phyloP scores from a whole-genome alignment of 768 basidiomycete genomes.

The Dictyophora rubrovolvata region DNA sequence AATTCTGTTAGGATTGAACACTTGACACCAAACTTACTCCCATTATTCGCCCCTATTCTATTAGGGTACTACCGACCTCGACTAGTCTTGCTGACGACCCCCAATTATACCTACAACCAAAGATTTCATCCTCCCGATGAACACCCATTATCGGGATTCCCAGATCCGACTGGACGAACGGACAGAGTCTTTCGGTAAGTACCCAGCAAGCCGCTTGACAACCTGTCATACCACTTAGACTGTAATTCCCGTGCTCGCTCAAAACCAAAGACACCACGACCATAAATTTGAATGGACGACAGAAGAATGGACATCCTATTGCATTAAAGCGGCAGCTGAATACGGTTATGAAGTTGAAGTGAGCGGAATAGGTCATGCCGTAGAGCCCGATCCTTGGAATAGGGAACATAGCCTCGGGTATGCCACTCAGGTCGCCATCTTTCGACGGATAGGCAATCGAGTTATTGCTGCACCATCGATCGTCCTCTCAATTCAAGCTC shows the following conservation, averaged over 20 bases:
- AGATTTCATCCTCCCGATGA: conserved; percentile 54
- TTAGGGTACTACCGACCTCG: conserved; percentile 72
- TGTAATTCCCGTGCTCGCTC: not conserved
- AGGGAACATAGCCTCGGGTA: conserved; percentile 53
- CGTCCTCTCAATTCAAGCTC: conserved; percentile 33
- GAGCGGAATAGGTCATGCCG: conserved; percentile 46
- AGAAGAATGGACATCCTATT: conserved; percentile 63
- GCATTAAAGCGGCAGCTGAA: conserved; percentile 38
- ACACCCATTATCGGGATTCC: conserved; percentile 39
- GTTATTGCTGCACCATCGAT: conserved; percentile 1
- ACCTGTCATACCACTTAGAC: not conserved
- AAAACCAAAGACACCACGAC: conserved; percentile 52
- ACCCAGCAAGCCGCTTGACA: not conserved
- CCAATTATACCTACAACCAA: conserved; percentile 74
- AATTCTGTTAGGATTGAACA: conserved; percentile 63
- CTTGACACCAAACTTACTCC: conserved; percentile 46
- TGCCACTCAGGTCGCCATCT: conserved; percentile 59
- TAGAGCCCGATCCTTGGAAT: conserved; percentile 61
- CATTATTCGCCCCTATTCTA: conserved; percentile 56
- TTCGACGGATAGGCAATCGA: conserved; percentile 33
- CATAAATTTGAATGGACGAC: conserved; percentile 88
- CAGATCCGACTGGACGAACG: conserved; percentile 70
- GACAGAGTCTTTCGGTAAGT: conserved; percentile 43
- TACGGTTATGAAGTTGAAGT: conserved; percentile 68
- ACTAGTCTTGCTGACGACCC: conserved; percentile 71